These are phyloP conservation scores for Neoboletus magnificus DNA, from an alignment of 768 basidiomycete species.

Conservation along the genomic window DNA sequence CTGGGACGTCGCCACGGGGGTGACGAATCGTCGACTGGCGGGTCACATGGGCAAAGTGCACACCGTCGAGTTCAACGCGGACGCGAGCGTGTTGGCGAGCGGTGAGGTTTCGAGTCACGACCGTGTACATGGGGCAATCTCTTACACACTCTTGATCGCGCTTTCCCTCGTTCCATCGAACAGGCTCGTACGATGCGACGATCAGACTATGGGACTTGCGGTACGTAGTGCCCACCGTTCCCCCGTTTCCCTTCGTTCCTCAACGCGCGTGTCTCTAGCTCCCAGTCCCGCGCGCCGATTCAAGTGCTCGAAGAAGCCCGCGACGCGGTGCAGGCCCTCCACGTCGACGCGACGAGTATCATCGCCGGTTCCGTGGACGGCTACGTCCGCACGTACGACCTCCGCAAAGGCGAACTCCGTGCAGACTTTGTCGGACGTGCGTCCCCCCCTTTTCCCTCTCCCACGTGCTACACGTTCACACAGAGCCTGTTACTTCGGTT, in stretches of 20 bases:
- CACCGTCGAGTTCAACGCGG: constrained; percentile 84
- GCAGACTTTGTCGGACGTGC: constrained; percentile 88
- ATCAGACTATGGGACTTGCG: constrained; percentile 90
- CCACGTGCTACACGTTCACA: not conserved
- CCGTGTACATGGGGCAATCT: not conserved
- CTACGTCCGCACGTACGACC: constrained; percentile 87
- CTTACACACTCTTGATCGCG: not conserved
- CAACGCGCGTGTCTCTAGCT: constrained; percentile 36
- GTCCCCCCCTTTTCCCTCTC: constrained; percentile 29
- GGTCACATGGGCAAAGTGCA: constrained; percentile 93
- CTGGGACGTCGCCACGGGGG: constrained; percentile 92
- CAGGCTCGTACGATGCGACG: constrained; percentile 91
- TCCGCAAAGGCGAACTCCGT: constrained; percentile 87
- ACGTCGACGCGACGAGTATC: constrained; percentile 64
- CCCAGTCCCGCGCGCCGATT: constrained; percentile 81
- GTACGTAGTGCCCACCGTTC: constrained; percentile 36
- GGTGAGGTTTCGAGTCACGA: constrained; percentile 43
- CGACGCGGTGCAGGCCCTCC: constrained; percentile 80
- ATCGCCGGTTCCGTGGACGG: constrained; percentile 89
- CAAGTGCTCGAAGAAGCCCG: constrained; percentile 86
- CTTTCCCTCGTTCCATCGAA: not conserved
- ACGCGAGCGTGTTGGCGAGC: constrained; percentile 83
- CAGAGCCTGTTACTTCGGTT: constrained; percentile 86
- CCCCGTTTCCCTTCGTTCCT: not conserved
- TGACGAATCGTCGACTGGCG: constrained; percentile 75